Conservation (phyloP, 306 rosid genomes). For the Medicago ruthenica region DNA sequence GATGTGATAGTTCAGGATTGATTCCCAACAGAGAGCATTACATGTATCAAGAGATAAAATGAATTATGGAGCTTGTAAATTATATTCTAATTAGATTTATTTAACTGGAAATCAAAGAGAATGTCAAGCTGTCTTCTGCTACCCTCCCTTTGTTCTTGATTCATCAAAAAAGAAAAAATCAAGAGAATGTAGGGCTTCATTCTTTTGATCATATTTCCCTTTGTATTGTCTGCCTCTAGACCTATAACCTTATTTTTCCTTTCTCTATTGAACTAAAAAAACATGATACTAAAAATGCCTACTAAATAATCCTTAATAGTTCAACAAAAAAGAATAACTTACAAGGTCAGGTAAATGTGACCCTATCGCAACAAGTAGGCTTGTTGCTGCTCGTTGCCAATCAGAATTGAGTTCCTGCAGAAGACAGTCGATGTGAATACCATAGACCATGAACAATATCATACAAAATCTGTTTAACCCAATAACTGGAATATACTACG, state of each 20-base stretch:
- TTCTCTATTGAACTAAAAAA: constrained; percentile 19
- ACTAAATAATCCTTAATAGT: constrained; percentile 24
- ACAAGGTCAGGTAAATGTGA: constrained; percentile 93
- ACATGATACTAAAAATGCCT: not conserved
- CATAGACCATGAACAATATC: constrained; percentile 29
- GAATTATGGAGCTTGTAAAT: constrained; percentile 26
- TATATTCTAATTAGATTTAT: constrained; percentile 30
- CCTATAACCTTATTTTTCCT: constrained; percentile 31
- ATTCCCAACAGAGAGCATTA: constrained; percentile 14
- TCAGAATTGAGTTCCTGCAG: constrained; percentile 83
- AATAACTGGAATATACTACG: constrained; percentile 25
- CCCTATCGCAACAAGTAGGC: constrained; percentile 89
- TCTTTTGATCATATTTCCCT: constrained; percentile 17
- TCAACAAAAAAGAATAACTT: constrained; percentile 48
- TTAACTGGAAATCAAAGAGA: constrained; percentile 28
- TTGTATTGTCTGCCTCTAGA: constrained; percentile 34
- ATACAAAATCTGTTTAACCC: constrained; percentile 17
- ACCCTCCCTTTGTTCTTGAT: too few species aligned
- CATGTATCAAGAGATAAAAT: constrained; percentile 27
- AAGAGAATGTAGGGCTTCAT: constrained; percentile 26
- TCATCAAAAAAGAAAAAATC: too few species aligned
- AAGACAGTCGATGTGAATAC: constrained; percentile 37
- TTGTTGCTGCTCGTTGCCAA: constrained; percentile 95
- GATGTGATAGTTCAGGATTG: constrained; percentile 14
- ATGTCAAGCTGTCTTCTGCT: too few species aligned